phyloP scores from a whole-genome alignment of 148 eudicot genomes.

The Amaranthus palmeri region DNA sequence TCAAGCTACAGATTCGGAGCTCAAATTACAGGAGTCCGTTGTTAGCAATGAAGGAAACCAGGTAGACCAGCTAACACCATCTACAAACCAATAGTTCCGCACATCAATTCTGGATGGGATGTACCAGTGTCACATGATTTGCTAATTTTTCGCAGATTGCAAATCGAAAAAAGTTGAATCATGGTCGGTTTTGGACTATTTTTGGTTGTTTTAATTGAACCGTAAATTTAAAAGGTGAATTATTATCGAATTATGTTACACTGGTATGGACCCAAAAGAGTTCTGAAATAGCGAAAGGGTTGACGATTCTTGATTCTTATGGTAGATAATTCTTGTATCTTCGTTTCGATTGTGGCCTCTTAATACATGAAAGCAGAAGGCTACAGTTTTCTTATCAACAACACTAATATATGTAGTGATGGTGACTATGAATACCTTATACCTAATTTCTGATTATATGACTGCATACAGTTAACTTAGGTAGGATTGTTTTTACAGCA shows the following conservation, averaged over 20 bases:
- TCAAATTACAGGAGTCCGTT: conserved; percentile 10
- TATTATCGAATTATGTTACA: too few species aligned
- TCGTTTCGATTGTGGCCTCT: conserved; percentile 8
- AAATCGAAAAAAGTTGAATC: too few species aligned
- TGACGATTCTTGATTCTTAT: conserved; percentile 5
- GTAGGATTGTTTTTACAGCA: conserved; percentile 16
- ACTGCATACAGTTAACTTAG: conserved; percentile 22
- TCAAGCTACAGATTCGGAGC: conserved; percentile 1
- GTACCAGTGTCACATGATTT: too few species aligned
- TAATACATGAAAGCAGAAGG: conserved; percentile 12
- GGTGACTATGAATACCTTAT: conserved; percentile 14
- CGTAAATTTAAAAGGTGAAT: too few species aligned
- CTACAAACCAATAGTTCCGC: conserved; percentile 4
- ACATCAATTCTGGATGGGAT: conserved; percentile 8
- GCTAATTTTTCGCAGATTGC: too few species aligned
- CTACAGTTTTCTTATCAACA: conserved; percentile 2
- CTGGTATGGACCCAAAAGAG: conserved; percentile 2
- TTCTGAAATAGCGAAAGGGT: conserved; percentile 5
- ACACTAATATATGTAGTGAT: conserved; percentile 9
- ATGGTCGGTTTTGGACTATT: too few species aligned
- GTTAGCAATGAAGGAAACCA: conserved; percentile 6
- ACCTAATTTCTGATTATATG: conserved; percentile 22
- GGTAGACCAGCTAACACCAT: conserved; percentile 1
- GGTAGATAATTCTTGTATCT: conserved; percentile 5
- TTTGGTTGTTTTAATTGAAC: too few species aligned